Percentiles rank a stretch among this genome's conserved stretches.
These are phyloP conservation scores for Colletotrichum tofieldiae DNA, from an alignment of 2,329 filamentous ascomycete genomes.

Conservation along the genomic window DNA sequence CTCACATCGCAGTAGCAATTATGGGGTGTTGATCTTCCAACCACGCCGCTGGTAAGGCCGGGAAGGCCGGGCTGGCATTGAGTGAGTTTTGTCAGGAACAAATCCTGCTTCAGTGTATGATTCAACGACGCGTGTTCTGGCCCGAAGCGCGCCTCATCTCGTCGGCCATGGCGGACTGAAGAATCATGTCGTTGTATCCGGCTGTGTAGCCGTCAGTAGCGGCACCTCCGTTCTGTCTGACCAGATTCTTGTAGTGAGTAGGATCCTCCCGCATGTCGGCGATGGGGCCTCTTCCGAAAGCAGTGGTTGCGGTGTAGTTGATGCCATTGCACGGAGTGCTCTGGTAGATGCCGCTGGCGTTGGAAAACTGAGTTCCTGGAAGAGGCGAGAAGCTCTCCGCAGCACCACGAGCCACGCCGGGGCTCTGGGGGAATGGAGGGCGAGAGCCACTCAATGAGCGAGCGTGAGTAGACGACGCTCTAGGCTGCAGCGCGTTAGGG, in stretches of 20 bases:
- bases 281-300: conserved; percentile 38
- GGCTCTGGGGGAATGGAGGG: conserved; percentile 32
- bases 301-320: conserved; percentile 37
- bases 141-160: conserved; percentile 32
- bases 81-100: neutral
- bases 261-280: conserved; percentile 39
- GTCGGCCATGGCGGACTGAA: conserved; percentile 41
- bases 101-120: neutral
- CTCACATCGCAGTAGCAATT: conserved; percentile 40
- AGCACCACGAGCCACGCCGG: conserved; percentile 44
- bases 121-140: conserved; percentile 36
- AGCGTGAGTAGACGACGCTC: conserved; percentile 29
- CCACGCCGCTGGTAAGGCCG: conserved; percentile 1
- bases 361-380: conserved; percentile 59
- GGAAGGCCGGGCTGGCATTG: conserved; percentile 8
- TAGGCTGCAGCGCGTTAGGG: conserved; percentile 25
- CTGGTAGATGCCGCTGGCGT: conserved; percentile 66
- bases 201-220: conserved; percentile 43
- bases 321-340: conserved; percentile 58
- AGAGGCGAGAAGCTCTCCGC: conserved; percentile 46
- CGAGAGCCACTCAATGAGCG: conserved; percentile 43
- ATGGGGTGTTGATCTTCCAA: conserved; percentile 27
- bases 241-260: conserved; percentile 44
- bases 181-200: conserved; percentile 42
- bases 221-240: conserved; percentile 40